These are phyloP conservation scores for Clavulina sp. DNA, from an alignment of 768 basidiomycete species.

Conservation along the genomic window DNA sequence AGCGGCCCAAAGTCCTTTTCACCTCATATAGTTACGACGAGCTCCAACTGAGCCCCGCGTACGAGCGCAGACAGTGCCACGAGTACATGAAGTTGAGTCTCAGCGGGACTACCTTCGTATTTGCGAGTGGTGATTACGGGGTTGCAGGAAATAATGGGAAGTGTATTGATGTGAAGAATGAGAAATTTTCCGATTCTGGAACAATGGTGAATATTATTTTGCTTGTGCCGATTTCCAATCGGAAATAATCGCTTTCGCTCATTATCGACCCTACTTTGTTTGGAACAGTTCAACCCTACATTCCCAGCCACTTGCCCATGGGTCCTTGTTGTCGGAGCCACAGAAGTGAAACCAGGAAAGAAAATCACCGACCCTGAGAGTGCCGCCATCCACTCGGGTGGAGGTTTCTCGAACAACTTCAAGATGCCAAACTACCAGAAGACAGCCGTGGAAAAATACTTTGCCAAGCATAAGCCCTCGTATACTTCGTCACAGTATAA, in stretches of 20 bases:
- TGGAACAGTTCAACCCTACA: conserved; percentile 22
- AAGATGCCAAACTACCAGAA: conserved; percentile 24
- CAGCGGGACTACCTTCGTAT: conserved; percentile 30
- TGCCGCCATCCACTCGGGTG: conserved; percentile 23
- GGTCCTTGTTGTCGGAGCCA: conserved; percentile 23
- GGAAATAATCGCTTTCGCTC: too few relatives aligned
- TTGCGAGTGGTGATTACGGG: conserved; percentile 28
- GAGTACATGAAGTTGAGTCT: conserved; percentile 30
- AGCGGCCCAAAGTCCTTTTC: not conserved
- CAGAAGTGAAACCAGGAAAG: conserved; percentile 21
- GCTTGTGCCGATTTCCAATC: too few relatives aligned
- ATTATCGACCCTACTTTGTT: not conserved
- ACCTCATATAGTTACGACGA: not conserved
- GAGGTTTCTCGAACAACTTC: conserved; percentile 30
- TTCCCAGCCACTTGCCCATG: conserved; percentile 32
- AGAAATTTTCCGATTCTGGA: too few relatives aligned
- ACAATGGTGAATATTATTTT: too few relatives aligned
- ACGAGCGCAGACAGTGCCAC: conserved; percentile 21
- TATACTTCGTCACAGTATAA: conserved; percentile 21
- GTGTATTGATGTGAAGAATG: conserved; percentile 18
- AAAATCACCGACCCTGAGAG: conserved; percentile 21
- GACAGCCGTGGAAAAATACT: conserved; percentile 17
- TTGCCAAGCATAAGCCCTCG: conserved; percentile 19
- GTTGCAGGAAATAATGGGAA: conserved; percentile 21
- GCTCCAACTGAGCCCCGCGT: conserved; percentile 12